Evolutionary conservation across 2,329 filamentous ascomycete species (phyloP), one percentile per base, ranked within the genome.

Genomic region (Fusarium agapanthi): DNA sequence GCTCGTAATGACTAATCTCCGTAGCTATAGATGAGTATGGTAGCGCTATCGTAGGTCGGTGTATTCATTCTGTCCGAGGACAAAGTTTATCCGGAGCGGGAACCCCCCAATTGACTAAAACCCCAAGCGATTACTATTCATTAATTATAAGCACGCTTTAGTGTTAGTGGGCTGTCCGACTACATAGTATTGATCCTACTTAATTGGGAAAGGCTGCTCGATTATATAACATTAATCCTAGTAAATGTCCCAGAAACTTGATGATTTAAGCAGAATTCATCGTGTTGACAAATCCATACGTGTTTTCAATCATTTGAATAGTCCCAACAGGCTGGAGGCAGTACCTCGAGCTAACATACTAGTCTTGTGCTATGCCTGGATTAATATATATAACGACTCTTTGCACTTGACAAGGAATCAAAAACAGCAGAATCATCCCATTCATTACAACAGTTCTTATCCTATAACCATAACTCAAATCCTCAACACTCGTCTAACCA

Each of bases 381-480:
- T 4, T 0, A 9, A 9, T n/a, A n/a, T 24, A 43, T n/a, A 32
- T 30, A n/a, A 16, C 1, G 5, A 30, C 20, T n/a, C 2, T 30
- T n/a, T 8, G 28, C 26, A 16, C 20, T 48, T n/a, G 6, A 1
- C 4, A 30, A n/a, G 3, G 13, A 47, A 11, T 8, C 6, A 30
- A 30, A 0, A 30, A 16, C 5, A n/a, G 5, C 28, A 30, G 28
- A 48, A 48, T 6, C 14, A 48, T 3, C 2, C 6, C 10, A n/a
- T n/a, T 16, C 14, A n/a, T 15, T 1, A 6, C 4, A n/a, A 16
- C 9, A 47, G 7, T 30, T 47, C 9, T 30, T 16, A 22, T n/a
- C 5, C 1, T 0, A 16, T n/a, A 8, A 16, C 6, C 10, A 6
- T 3, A 12, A 12, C 14, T 8, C 14, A 16, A 3, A 4, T 0